Evolutionary conservation across 805 yeast species (phyloP).

Genomic region (Phaffomyces opuntiae): DNA sequence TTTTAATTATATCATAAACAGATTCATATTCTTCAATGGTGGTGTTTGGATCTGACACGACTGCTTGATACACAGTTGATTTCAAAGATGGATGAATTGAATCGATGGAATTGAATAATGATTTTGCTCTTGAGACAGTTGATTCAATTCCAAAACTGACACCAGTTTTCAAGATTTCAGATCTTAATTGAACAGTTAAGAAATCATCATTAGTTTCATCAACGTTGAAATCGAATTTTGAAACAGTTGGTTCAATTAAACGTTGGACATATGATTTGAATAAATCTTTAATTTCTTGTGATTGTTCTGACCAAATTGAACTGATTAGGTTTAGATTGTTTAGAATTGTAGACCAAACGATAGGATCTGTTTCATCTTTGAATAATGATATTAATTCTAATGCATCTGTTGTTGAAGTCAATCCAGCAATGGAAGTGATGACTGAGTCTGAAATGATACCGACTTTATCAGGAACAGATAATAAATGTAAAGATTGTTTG

Average conservation of each 20-base stretch:
- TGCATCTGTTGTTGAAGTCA: constrained; percentile 51
- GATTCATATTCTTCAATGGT: constrained; percentile 54
- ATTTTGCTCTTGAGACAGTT: constrained; percentile 36
- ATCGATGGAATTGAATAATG: constrained; percentile 49
- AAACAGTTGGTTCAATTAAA: constrained; percentile 47
- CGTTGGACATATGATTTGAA: constrained; percentile 44
- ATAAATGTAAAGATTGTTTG: constrained; percentile 46
- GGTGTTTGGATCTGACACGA: constrained; percentile 57
- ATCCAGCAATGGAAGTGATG: constrained; percentile 62
- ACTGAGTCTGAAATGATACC: constrained; percentile 72
- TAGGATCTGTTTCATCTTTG: constrained; percentile 51
- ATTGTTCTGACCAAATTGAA: constrained; percentile 48
- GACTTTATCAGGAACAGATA: constrained; percentile 65
- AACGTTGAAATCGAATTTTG: constrained; percentile 57
- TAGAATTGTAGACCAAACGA: constrained; percentile 58
- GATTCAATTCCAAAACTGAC: constrained; percentile 42
- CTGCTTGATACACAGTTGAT: constrained; percentile 56
- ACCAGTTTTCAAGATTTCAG: constrained; percentile 53
- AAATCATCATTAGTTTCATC: constrained; percentile 40
- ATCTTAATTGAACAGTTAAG: constrained; percentile 59
- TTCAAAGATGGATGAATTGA: constrained; percentile 64
- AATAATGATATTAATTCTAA: constrained; percentile 50
- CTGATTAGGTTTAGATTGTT: constrained; percentile 37
- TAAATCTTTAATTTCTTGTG: constrained; percentile 35
- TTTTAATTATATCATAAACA: constrained; percentile 48